These are phyloP conservation scores for Elsinoe arachidis DNA, from an alignment of 2,329 filamentous ascomycete species.

Conservation along the genomic window DNA sequence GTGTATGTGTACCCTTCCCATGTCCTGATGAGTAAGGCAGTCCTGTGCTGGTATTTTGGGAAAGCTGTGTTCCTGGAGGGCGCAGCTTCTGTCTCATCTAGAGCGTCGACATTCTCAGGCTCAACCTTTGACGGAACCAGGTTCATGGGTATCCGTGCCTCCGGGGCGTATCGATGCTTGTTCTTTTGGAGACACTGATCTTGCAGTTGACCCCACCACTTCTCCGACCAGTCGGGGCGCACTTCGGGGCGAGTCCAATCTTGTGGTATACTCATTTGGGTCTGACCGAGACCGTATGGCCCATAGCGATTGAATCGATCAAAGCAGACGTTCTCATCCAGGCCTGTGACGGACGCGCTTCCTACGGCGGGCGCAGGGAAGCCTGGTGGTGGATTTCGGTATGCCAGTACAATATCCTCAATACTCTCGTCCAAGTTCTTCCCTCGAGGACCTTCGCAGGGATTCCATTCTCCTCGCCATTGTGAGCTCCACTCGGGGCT, in stretches of 20 bases:
- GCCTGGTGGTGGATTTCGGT: slow-evolving; percentile 45
- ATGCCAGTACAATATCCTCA: slow-evolving; percentile 57
- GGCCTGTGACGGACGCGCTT: slow-evolving; percentile 50
- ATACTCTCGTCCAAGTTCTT: slow-evolving; percentile 44
- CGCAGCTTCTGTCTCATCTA: slow-evolving; percentile 9
- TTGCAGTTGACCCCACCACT: slow-evolving; percentile 66
- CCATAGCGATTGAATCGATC: slow-evolving; percentile 47
- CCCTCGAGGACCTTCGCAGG: slow-evolving; percentile 55
- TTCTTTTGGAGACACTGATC: slow-evolving; percentile 58
- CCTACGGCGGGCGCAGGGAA: slow-evolving; percentile 57
- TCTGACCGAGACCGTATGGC: slow-evolving; percentile 50
- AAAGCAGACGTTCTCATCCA: slow-evolving; percentile 59
- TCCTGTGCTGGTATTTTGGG: slow-evolving; percentile 34
- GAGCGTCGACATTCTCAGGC: slow-evolving; percentile 17
- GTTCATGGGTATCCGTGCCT: slow-evolving; percentile 29
- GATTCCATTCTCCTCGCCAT: slow-evolving; percentile 50
- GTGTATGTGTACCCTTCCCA: slow-evolving; percentile 41
- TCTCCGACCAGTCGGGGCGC: slow-evolving; percentile 50
- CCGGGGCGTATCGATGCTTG: slow-evolving; percentile 47
- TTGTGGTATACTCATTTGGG: slow-evolving; percentile 18
- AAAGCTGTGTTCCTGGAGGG: neutral
- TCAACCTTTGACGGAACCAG: slow-evolving; percentile 20
- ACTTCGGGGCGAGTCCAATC: slow-evolving; percentile 30
- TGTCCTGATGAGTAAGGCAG: slow-evolving; percentile 38
- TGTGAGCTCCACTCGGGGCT: slow-evolving; percentile 49